Base-by-base conservation (phyloP, 2,329 filamentous ascomycete species). In the Chaetoscypha palmicola region DNA sequence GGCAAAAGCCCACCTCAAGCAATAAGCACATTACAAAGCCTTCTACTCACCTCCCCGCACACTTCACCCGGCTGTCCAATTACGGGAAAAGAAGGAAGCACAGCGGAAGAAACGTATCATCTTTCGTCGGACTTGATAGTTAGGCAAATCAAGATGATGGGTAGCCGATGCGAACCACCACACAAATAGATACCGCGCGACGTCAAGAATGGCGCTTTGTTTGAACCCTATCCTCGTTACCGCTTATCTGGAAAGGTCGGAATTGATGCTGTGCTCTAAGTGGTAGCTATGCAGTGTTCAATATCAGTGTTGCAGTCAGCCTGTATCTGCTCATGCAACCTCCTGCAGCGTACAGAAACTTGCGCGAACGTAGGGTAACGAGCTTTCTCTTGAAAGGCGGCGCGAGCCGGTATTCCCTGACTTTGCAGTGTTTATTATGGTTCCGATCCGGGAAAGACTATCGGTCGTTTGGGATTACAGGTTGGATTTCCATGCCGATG, bases 321-420 rank as follows among this genome's bases (percentile, higher is more conserved):
- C 19, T 36, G 33, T 28, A 30, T 43, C 11, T 22, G 32, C 26
- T 10, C 28, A 36, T 43, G 41, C 41, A 37, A 33, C 20, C 24
- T 17, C 32, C 23, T 32, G 41, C 41, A 43, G 23, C n/a, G 37
- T 36, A 12, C 33, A 43, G 31, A 41, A 34, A 33, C 28, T 22
- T 31, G 30, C 39, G 20, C 39, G 31, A 16, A 20, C 5, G 3
- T 14, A 11, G 20, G 34, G 21, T 14, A 21, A 31, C 16, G 32
- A 21, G 26, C 24, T 19, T 30, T 37, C 28, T 30, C 26, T 31
- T 37, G 23, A 19, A 12, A 21, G 21, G 33, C 33, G 41, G 23
- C 34, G 33, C 38, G 38, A 40, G 17, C 38, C 38, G 38, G 20
- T 40, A 32, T 40, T 31, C 38, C 38, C 26, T 31, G 38, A 28